Percentiles rank a stretch among this genome's conserved stretches.
Evolutionary conservation across 208 protist species (phyloP).

Genomic region (Leishmania aethiopica): DNA sequence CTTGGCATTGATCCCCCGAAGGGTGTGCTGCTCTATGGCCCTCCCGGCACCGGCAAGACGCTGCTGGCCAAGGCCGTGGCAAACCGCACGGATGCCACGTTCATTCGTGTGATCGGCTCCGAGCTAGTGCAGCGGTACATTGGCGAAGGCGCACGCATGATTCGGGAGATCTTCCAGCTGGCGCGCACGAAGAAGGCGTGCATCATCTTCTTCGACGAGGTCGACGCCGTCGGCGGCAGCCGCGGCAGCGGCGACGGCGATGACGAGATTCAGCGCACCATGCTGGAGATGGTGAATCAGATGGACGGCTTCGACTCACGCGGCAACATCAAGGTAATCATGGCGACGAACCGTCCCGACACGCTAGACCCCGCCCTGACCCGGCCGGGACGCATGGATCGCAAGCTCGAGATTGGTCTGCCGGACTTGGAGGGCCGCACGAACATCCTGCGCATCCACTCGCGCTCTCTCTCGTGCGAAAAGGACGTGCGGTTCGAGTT

Average conservation of each 20-base stretch:
- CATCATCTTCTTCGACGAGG: conserved; percentile 99
- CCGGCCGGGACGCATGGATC: conserved; percentile 99
- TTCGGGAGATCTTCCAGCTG: conserved; percentile 99
- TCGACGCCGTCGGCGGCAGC: conserved; percentile 99
- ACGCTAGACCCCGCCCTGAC: conserved; percentile 99
- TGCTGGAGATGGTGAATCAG: conserved; percentile 99
- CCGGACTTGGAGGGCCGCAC: conserved; percentile 98
- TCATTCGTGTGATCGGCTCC: conserved; percentile 99
- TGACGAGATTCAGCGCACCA: conserved; percentile 99
- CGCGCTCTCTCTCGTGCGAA: conserved; percentile 97
- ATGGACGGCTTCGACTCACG: conserved; percentile 99
- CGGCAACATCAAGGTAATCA: conserved; percentile 99
- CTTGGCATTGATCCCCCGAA: conserved; percentile 99
- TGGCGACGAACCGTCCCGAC: conserved; percentile 99
- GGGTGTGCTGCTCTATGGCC: conserved; percentile 99
- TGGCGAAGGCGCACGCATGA: conserved; percentile 99
- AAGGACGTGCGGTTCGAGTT: conserved; percentile 99
- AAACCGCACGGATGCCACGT: conserved; percentile 99
- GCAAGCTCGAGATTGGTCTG: conserved; percentile 99
- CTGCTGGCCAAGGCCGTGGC: conserved; percentile 99
- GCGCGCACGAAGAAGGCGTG: conserved; percentile 99
- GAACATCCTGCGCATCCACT: conserved; percentile 99
- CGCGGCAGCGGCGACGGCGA: conserved; percentile 94
- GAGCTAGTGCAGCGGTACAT: conserved; percentile 99
- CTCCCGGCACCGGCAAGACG: conserved; percentile 99